A percentile compares a stretch with the other conserved stretches of the same genome.
phyloP scores from a whole-genome alignment of 345 rosid genomes.

The Salix udensis region DNA sequence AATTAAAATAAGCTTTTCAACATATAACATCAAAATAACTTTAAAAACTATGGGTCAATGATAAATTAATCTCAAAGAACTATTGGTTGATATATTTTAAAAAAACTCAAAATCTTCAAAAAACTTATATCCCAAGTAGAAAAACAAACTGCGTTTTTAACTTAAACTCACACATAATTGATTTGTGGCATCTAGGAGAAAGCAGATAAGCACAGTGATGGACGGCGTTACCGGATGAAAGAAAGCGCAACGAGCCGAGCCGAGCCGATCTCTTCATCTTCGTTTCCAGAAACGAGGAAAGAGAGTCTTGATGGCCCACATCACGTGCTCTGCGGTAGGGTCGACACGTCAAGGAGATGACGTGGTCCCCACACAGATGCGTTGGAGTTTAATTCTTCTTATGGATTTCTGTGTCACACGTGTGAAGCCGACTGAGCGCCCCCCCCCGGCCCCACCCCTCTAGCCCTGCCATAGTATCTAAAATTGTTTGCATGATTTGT shows the following conservation, averaged over 20 bases:
- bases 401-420: constrained; percentile 15
- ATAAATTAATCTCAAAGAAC: no score
- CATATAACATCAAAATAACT: no score
- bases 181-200: no score
- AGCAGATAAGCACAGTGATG: no score
- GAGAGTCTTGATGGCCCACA: constrained; percentile 3
- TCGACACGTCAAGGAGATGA: constrained; percentile 2
- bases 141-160: no score
- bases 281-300: not conserved
- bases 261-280: not conserved
- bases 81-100: no score
- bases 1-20: no score
- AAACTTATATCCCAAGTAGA: no score
- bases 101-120: no score
- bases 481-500: not conserved
- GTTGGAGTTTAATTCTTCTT: not conserved
- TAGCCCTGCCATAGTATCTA: not conserved
- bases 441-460: not conserved
- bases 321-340: constrained; percentile 9
- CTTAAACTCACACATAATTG: no score
- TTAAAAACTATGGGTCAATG: no score
- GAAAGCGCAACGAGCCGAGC: not conserved
- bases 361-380: constrained; percentile 5
- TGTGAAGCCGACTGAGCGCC: constrained; percentile 13
- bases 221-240: not conserved